Conservation (phyloP, 129 eudicot genomes). For the Daucus carota region DNA sequence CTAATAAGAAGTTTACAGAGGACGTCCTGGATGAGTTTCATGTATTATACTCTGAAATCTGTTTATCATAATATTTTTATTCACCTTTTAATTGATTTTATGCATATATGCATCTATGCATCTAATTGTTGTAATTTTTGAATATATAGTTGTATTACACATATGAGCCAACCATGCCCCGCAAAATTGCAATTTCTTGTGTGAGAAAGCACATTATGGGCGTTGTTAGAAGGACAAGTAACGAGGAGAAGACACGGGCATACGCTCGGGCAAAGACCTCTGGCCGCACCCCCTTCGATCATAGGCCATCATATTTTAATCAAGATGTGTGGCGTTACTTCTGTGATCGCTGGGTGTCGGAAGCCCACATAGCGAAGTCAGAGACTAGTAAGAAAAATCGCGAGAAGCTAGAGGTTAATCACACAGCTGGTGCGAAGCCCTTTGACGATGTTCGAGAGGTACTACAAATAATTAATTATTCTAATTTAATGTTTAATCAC, state of each 20-base stretch:
- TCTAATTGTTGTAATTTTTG: neutral
- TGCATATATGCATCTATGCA: neutral
- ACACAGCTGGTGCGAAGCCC: neutral
- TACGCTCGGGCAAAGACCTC: slow-evolving; percentile 2
- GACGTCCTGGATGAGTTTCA: neutral
- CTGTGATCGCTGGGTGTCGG: neutral
- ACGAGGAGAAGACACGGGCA: neutral
- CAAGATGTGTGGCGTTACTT: neutral
- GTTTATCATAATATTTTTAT: neutral
- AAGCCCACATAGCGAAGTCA: neutral
- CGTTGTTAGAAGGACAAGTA: neutral
- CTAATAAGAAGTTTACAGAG: slow-evolving; percentile 2
- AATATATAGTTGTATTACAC: neutral
- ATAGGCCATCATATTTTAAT: neutral
- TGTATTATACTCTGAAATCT: neutral
- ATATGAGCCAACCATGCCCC: neutral
- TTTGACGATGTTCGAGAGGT: neutral
- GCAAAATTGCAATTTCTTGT: neutral
- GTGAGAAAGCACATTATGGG: slow-evolving; percentile 2
- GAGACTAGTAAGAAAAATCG: slow-evolving; percentile 6
- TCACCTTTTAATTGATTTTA: neutral
- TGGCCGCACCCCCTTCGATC: neutral
- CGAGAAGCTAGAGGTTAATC: neutral
- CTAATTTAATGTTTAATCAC: neutral
- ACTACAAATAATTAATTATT: neutral